Evolutionary conservation across 352 stramenopile genomes (phyloP).

Genomic region (Phytophthora ramorum): DNA sequence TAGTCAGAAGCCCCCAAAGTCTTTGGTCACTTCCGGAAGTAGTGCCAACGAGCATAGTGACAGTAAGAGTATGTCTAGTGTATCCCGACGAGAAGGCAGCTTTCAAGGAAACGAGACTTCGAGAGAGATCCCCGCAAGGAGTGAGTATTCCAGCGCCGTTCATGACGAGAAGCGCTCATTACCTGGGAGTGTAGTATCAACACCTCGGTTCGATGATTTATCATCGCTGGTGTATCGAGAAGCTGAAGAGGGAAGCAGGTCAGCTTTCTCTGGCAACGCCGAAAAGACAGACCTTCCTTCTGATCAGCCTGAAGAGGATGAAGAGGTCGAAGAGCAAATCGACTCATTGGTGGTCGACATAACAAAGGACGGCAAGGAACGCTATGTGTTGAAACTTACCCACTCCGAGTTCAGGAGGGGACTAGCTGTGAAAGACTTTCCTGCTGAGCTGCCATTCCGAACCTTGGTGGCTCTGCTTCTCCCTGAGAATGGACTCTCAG

Average conservation of each 20-base stretch:
- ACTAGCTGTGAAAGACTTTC: constrained; percentile 56
- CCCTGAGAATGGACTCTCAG: constrained; percentile 59
- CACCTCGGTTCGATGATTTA: constrained; percentile 33
- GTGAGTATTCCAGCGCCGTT: constrained; percentile 6
- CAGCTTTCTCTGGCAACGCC: not conserved
- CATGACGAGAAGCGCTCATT: constrained; percentile 29
- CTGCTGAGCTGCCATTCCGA: constrained; percentile 55
- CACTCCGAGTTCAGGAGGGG: constrained; percentile 59
- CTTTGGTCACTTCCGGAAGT: constrained; percentile 15
- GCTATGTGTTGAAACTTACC: constrained; percentile 56
- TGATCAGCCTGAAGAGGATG: constrained; percentile 44
- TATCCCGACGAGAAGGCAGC: constrained; percentile 16
- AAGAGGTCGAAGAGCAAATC: constrained; percentile 44
- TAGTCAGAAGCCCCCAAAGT: constrained; percentile 18
- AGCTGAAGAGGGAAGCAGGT: constrained; percentile 16
- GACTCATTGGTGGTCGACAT: constrained; percentile 58
- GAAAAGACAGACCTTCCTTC: constrained; percentile 4
- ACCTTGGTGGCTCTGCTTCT: constrained; percentile 73
- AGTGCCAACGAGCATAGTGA: constrained; percentile 19
- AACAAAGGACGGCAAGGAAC: constrained; percentile 61
- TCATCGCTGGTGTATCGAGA: constrained; percentile 41
- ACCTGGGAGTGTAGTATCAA: constrained; percentile 20
- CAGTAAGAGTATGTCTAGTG: constrained; percentile 13
- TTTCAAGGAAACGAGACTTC: constrained; percentile 27
- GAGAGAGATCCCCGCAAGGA: constrained; percentile 26